Evolutionary conservation across 371 early-diverging fungal genomes (phyloP).

Genomic region (Syncephalastrum sp.): DNA sequence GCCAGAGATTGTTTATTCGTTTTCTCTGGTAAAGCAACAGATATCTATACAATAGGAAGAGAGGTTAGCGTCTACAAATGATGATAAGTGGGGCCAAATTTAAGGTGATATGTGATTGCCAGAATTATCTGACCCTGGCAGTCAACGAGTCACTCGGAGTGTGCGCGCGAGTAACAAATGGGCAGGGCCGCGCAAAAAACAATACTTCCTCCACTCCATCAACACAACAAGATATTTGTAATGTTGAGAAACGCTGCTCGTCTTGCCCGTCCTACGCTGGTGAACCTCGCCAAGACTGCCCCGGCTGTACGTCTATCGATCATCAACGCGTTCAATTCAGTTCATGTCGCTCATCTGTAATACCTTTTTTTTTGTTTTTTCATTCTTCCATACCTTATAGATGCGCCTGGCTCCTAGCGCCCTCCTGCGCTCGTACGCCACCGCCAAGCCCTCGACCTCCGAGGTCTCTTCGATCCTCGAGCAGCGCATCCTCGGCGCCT

Average conservation of each 20-base stretch:
- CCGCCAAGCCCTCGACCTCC: slow-evolving; percentile 66
- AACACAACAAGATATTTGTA: slow-evolving; percentile 5
- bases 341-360: background rate
- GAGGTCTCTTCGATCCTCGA: slow-evolving; percentile 90
- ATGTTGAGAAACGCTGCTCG: slow-evolving; percentile 56
- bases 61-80: too few relatives aligned
- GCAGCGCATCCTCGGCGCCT: slow-evolving; percentile 86
- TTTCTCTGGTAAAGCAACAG: too few relatives aligned
- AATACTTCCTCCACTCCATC: too few relatives aligned
- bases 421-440: slow-evolving; percentile 47
- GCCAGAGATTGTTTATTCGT: too few relatives aligned
- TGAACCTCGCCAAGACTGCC: slow-evolving; percentile 33
- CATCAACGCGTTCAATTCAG: background rate
- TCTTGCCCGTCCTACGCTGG: slow-evolving; percentile 46
- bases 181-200: too few relatives aligned
- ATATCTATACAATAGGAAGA: too few relatives aligned
- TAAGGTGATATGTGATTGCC: too few relatives aligned
- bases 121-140: too few relatives aligned
- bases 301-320: slow-evolving; percentile 27
- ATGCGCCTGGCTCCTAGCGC: slow-evolving; percentile 18
- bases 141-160: too few relatives aligned
- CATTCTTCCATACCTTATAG: too few relatives aligned
- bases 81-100: too few relatives aligned
- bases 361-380: background rate
- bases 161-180: too few relatives aligned